These are phyloP conservation scores for Sporothrix inflata DNA, from an alignment of 2,329 filamentous ascomycete genomes.

Conservation along the genomic window DNA sequence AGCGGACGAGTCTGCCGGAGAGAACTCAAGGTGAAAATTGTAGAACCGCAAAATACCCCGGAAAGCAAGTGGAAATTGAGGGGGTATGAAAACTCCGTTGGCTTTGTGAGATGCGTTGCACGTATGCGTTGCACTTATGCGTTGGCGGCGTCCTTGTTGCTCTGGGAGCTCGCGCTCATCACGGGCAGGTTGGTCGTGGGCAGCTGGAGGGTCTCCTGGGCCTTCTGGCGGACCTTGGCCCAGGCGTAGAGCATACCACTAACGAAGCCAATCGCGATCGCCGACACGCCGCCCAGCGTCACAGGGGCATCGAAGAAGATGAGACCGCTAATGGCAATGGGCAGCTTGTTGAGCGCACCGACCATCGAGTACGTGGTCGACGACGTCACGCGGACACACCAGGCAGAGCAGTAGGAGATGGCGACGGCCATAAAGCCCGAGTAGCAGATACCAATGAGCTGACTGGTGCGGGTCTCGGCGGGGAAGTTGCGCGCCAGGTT, in stretches of 20 bases:
- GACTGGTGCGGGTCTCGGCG: slow-evolving; percentile 72
- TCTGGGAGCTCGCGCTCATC: slow-evolving; percentile 89
- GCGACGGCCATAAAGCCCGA: slow-evolving; percentile 92
- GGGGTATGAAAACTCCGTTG: not conserved
- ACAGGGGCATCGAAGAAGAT: slow-evolving; percentile 95
- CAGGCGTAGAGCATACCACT: slow-evolving; percentile 89
- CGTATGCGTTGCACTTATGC: slow-evolving; percentile 46
- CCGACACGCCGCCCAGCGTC: slow-evolving; percentile 87
- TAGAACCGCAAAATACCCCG: not conserved
- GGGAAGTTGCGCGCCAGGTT: slow-evolving; percentile 93
- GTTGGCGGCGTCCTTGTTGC: slow-evolving; percentile 83
- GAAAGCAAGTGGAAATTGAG: not conserved
- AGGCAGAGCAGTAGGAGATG: slow-evolving; percentile 99
- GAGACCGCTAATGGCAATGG: slow-evolving; percentile 87
- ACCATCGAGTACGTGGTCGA: slow-evolving; percentile 99
- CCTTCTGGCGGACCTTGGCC: slow-evolving; percentile 80
- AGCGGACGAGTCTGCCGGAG: not conserved
- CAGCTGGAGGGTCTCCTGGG: slow-evolving; percentile 66
- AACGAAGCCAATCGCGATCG: slow-evolving; percentile 88
- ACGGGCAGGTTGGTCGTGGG: slow-evolving; percentile 62
- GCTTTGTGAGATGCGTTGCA: not conserved
- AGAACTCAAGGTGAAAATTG: not conserved
- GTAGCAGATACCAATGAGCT: slow-evolving; percentile 88
- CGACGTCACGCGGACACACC: slow-evolving; percentile 96
- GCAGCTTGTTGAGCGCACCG: slow-evolving; percentile 95